Conservation (phyloP, 2,329 filamentous ascomycete species). For the Aureobasidium namibiae region DNA sequence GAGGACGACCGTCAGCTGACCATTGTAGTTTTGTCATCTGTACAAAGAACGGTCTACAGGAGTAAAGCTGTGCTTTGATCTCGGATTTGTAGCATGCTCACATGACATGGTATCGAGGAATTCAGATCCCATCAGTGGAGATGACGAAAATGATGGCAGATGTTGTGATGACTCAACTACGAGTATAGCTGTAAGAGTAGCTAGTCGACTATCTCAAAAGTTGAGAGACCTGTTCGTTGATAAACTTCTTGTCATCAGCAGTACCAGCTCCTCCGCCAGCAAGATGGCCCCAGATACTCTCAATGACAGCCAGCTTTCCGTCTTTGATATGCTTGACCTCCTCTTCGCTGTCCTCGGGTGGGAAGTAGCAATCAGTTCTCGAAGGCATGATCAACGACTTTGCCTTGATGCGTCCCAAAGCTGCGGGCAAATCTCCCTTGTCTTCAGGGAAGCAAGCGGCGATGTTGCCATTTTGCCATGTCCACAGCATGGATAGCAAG, state of each 20-base stretch:
- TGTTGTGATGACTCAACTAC: background rate
- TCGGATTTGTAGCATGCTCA: too few relatives aligned
- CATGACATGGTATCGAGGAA: too few relatives aligned
- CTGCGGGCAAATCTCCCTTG: slow-evolving; percentile 25
- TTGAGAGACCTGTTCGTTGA: slow-evolving; percentile 19
- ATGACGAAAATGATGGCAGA: too few relatives aligned
- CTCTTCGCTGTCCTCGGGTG: slow-evolving; percentile 30
- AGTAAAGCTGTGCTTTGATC: too few relatives aligned
- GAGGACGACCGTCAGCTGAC: too few relatives aligned
- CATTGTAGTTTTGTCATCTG: too few relatives aligned
- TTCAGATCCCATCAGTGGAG: too few relatives aligned
- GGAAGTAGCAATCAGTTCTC: slow-evolving; percentile 35
- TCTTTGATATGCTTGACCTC: slow-evolving; percentile 29
- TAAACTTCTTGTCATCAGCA: slow-evolving; percentile 27
- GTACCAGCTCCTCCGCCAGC: slow-evolving; percentile 31
- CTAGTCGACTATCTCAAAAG: slow-evolving; percentile 14
- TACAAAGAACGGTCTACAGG: too few relatives aligned
- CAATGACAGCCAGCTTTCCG: slow-evolving; percentile 26
- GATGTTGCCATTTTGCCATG: slow-evolving; percentile 37
- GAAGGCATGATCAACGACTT: slow-evolving; percentile 33
- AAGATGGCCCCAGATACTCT: slow-evolving; percentile 35
- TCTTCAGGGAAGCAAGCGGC: slow-evolving; percentile 24
- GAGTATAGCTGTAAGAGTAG: background rate
- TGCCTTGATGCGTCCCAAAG: slow-evolving; percentile 30
- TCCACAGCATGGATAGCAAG: slow-evolving; percentile 29